These are phyloP conservation scores for Fusarium palustre DNA, from an alignment of 2,329 filamentous ascomycete species.

Conservation along the genomic window DNA sequence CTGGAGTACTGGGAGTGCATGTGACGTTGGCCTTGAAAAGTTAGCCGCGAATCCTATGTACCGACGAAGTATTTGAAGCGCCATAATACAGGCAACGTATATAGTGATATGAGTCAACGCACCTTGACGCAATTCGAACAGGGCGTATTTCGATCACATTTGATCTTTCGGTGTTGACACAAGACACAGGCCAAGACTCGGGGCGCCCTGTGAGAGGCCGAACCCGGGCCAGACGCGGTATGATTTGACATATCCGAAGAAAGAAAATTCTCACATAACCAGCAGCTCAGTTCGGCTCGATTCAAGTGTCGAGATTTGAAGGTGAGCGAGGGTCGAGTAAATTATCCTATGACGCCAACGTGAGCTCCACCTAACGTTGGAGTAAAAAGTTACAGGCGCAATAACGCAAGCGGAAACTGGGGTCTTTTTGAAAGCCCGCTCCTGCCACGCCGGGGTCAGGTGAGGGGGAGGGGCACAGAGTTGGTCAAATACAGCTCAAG, in stretches of 20 bases:
- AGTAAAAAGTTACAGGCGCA: conserved; percentile 1
- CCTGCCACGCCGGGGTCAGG: conserved; percentile 25
- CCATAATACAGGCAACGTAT: background rate
- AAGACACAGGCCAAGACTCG: conserved; percentile 67
- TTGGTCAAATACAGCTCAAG: background rate
- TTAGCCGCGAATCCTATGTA: conserved; percentile 7
- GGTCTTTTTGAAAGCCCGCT: conserved; percentile 24
- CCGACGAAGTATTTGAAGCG: background rate
- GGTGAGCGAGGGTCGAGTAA: conserved; percentile 24
- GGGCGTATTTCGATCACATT: conserved; percentile 69
- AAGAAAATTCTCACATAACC: conserved; percentile 49
- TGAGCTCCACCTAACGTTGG: conserved; percentile 24
- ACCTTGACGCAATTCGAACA: conserved; percentile 72
- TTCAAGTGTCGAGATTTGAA: conserved; percentile 5
- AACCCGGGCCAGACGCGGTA: conserved; percentile 41
- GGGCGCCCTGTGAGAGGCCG: conserved; percentile 53
- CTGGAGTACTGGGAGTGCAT: conserved; percentile 70
- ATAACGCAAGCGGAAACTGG: conserved; percentile 20
- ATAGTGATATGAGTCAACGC: conserved; percentile 29
- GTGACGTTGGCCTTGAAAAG: conserved; percentile 65
- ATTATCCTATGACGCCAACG: conserved; percentile 39
- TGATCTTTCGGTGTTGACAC: conserved; percentile 72
- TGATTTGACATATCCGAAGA: conserved; percentile 51
- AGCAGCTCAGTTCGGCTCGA: background rate
- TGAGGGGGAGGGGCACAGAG: conserved; percentile 40